These are phyloP conservation scores for Coprinellus aureogranulatus DNA, from an alignment of 768 basidiomycete species.

Conservation along the genomic window DNA sequence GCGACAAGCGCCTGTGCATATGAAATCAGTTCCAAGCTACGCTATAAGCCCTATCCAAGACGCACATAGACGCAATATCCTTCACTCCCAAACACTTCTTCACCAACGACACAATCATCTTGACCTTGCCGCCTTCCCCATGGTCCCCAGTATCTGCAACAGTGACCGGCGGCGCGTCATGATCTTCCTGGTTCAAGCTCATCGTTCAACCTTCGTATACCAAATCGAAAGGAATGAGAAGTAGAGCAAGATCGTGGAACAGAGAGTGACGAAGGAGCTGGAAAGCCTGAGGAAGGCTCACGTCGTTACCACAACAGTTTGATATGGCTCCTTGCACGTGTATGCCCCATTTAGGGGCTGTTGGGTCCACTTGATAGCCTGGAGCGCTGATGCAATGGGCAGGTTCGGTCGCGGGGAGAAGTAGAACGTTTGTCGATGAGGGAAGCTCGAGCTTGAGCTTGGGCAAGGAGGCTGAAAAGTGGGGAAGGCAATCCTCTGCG, in stretches of 20 bases:
- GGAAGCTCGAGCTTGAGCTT: too few relatives aligned
- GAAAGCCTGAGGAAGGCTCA: background rate
- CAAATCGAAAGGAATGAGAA: background rate
- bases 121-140: constrained; percentile 88
- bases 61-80: constrained; percentile 88
- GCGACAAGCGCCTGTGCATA: constrained; percentile 72
- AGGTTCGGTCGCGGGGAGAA: too few relatives aligned
- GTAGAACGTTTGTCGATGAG: too few relatives aligned
- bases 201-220: background rate
- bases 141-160: constrained; percentile 67
- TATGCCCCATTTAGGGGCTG: background rate
- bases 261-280: background rate
- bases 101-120: constrained; percentile 88
- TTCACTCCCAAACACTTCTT: constrained; percentile 92
- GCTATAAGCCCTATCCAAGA: constrained; percentile 31
- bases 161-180: constrained; percentile 60
- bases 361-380: background rate
- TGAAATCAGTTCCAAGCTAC: background rate
- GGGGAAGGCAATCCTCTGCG: too few relatives aligned
- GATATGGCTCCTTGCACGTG: background rate
- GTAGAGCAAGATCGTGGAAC: background rate
- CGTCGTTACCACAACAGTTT: background rate
- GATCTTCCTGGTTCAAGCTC: constrained; percentile 25
- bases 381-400: too few relatives aligned
- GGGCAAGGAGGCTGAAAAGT: too few relatives aligned